A percentile compares a stretch with the other conserved stretches of the same genome.
Evolutionary conservation across 306 rosid genomes (phyloP).

Genomic region (Vigna nakashimae): DNA sequence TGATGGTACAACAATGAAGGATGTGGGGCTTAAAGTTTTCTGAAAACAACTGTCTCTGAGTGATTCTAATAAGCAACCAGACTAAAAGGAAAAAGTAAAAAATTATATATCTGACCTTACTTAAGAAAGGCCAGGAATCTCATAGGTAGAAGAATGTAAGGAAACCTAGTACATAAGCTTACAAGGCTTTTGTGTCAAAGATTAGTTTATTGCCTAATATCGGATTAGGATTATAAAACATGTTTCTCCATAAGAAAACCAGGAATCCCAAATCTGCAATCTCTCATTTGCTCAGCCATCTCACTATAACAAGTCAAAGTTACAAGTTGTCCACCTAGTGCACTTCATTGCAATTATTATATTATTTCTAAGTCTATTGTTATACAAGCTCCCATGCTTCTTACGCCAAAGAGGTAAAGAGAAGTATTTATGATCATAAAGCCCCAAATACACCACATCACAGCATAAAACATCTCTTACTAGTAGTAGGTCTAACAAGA

Average conservation of each 20-base stretch:
- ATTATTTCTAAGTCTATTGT: neutral
- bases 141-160: constrained; percentile 8
- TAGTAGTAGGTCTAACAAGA: neutral
- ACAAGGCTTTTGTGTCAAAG: neutral
- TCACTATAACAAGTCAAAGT: neutral
- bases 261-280: constrained; percentile 26
- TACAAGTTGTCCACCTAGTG: neutral
- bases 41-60: neutral
- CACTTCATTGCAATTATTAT: neutral
- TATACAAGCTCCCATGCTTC: neutral
- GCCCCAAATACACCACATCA: neutral
- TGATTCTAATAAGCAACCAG: neutral
- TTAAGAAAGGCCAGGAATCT: neutral
- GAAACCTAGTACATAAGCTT: neutral
- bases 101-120: neutral
- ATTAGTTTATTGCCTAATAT: constrained; percentile 15
- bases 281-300: neutral
- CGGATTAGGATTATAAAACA: constrained; percentile 6
- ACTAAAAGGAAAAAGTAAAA: neutral
- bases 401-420: neutral
- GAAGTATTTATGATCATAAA: neutral
- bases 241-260: constrained; percentile 18
- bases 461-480: neutral
- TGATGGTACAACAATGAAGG: constrained; percentile 52
- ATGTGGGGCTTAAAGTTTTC: constrained; percentile 36